phyloP scores from a whole-genome alignment of 208 protist species.

The Wallacemonas collosoma region DNA sequence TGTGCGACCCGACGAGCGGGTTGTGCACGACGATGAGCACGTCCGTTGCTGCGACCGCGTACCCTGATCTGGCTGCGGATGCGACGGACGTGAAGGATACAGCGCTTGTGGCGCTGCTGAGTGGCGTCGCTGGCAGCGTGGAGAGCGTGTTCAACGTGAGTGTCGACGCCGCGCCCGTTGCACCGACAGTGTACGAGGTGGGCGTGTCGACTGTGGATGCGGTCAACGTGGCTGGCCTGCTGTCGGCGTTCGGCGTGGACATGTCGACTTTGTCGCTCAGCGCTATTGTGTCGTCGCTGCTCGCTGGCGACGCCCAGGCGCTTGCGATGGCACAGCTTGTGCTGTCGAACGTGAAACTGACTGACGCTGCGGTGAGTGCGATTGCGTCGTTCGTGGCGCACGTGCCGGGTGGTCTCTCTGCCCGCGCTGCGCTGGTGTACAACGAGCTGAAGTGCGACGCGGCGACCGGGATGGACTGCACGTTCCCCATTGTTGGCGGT shows the following conservation, averaged over 20 bases:
- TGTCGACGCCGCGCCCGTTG: neutral
- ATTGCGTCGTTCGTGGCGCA: conserved; percentile 2
- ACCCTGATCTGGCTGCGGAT: conserved; percentile 1
- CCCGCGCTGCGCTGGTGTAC: neutral
- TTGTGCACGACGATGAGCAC: conserved; percentile 14
- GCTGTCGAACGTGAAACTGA: conserved; percentile 12
- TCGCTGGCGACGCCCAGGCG: neutral
- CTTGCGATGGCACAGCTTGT: neutral
- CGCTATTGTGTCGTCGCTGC: neutral
- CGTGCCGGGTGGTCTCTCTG: neutral
- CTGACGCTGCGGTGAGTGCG: neutral
- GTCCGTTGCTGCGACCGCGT: neutral
- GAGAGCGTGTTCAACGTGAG: conserved; percentile 8
- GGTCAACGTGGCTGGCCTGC: neutral
- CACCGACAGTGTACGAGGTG: neutral
- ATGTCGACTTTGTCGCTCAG: conserved; percentile 3
- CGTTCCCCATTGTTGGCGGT: conserved; percentile 2
- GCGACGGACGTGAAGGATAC: conserved; percentile 1
- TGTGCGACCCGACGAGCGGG: conserved; percentile 5
- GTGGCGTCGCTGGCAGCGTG: neutral
- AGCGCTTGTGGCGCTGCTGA: conserved; percentile 6
- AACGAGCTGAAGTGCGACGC: conserved; percentile 3
- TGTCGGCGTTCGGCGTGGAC: conserved; percentile 1
- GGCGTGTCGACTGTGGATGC: conserved; percentile 5
- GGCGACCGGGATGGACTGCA: conserved; percentile 12